Conservation (phyloP, 352 stramenopile species). For the Pythium diclinum region DNA sequence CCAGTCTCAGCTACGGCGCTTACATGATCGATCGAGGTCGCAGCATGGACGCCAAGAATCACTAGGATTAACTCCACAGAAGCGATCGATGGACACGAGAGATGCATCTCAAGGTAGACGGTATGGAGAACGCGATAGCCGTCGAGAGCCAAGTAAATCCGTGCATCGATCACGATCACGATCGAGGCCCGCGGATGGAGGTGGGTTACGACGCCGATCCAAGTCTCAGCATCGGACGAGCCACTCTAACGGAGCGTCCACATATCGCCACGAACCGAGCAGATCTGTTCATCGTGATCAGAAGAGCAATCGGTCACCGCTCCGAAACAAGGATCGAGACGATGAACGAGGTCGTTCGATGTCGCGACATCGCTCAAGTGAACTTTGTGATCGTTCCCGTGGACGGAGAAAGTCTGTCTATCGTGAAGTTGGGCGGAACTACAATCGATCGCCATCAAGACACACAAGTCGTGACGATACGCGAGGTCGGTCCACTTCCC, state of each 20-base stretch:
- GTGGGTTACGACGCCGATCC: neutral
- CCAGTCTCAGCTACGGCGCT: neutral
- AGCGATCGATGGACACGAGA: neutral
- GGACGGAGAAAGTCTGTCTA: neutral
- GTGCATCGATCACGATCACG: neutral
- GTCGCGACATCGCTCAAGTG: neutral
- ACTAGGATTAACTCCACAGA: neutral
- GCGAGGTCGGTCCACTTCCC: neutral
- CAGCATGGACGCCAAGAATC: neutral
- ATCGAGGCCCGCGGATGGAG: neutral
- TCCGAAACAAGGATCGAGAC: neutral
- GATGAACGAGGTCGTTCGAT: neutral
- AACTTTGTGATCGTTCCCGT: neutral
- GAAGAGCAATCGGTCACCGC: neutral
- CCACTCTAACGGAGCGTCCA: neutral
- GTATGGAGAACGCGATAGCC: neutral
- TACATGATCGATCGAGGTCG: neutral
- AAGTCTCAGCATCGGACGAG: neutral
- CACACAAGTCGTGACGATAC: neutral
- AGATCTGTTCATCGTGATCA: neutral
- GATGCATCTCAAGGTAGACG: neutral
- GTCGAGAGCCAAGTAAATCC: neutral
- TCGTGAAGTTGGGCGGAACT: neutral
- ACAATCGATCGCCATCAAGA: neutral
- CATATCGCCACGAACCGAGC: neutral